Conservation (phyloP, 2,329 filamentous ascomycete genomes). For the Samsoniella hepiali region DNA sequence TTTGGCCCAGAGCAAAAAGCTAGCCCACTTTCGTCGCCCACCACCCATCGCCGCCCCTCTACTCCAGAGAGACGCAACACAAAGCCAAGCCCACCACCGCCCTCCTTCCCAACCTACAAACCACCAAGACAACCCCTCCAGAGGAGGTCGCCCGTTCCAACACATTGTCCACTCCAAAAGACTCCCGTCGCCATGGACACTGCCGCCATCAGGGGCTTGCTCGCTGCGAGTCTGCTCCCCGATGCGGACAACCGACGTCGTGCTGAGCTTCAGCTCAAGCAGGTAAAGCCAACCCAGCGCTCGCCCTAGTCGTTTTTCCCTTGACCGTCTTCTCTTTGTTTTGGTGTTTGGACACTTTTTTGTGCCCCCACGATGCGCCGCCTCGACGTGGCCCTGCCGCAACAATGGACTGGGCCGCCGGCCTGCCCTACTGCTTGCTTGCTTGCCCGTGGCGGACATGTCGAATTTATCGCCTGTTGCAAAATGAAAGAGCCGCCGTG, state of each 20-base stretch:
- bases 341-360: not conserved
- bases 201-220: conserved; percentile 69
- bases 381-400: not conserved
- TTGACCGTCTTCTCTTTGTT: conserved; percentile 16
- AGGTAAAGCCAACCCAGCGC: conserved; percentile 50
- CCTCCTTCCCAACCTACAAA: conserved; percentile 6
- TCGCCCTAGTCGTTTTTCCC: conserved; percentile 11
- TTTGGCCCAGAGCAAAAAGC: not conserved
- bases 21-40: not conserved
- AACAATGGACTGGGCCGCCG: not conserved
- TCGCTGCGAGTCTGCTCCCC: conserved; percentile 70
- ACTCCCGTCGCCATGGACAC: conserved; percentile 60
- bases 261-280: conserved; percentile 78
- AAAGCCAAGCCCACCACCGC: not conserved
- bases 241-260: conserved; percentile 72
- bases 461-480: not conserved
- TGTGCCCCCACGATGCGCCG: conserved; percentile 12
- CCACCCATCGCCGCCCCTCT: not conserved
- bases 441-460: not conserved
- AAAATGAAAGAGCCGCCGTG: not conserved
- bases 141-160: not conserved
- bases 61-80: conserved; percentile 6
- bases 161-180: not conserved
- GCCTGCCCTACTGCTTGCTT: not conserved
- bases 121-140: conserved; percentile 2